Evolutionary conservation across 2,329 filamentous ascomycete genomes (phyloP).

Genomic region (Hypoxylon sp.): DNA sequence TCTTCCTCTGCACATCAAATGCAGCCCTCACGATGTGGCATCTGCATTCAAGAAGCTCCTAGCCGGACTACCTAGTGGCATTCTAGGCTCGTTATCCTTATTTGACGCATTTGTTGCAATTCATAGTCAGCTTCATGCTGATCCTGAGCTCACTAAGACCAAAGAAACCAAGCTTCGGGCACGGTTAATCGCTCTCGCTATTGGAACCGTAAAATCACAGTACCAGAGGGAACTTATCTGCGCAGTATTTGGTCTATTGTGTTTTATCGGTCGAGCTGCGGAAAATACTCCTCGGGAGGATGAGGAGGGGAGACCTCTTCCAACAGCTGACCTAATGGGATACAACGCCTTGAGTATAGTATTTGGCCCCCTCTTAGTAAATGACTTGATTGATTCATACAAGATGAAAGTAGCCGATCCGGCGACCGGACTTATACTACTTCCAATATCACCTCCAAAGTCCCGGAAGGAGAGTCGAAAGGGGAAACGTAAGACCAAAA

Average conservation of each 20-base stretch:
- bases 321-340: constrained; percentile 73
- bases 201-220: constrained; percentile 71
- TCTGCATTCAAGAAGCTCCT: constrained; percentile 78
- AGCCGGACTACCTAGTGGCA: constrained; percentile 73
- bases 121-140: constrained; percentile 67
- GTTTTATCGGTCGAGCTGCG: constrained; percentile 70
- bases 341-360: constrained; percentile 74
- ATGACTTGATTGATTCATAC: constrained; percentile 69
- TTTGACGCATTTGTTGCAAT: constrained; percentile 76
- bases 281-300: constrained; percentile 69
- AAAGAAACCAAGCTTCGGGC: constrained; percentile 72
- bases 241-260: constrained; percentile 76
- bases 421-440: constrained; percentile 59
- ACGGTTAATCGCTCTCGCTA: constrained; percentile 74
- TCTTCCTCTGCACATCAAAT: constrained; percentile 72
- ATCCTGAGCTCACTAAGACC: constrained; percentile 66
- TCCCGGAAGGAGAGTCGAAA: constrained; percentile 60
- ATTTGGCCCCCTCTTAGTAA: constrained; percentile 75
- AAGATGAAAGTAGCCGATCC: constrained; percentile 62
- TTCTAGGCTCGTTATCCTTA: constrained; percentile 72
- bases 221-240: constrained; percentile 75
- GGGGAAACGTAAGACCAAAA: constrained; percentile 56
- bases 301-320: constrained; percentile 65
- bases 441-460: constrained; percentile 61
- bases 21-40: constrained; percentile 74